A percentile compares a stretch with the other conserved stretches of the same genome.
These are phyloP conservation scores for Talaromyces stipitatus DNA, from an alignment of 495 filamentous ascomycete genomes.

Conservation along the genomic window DNA sequence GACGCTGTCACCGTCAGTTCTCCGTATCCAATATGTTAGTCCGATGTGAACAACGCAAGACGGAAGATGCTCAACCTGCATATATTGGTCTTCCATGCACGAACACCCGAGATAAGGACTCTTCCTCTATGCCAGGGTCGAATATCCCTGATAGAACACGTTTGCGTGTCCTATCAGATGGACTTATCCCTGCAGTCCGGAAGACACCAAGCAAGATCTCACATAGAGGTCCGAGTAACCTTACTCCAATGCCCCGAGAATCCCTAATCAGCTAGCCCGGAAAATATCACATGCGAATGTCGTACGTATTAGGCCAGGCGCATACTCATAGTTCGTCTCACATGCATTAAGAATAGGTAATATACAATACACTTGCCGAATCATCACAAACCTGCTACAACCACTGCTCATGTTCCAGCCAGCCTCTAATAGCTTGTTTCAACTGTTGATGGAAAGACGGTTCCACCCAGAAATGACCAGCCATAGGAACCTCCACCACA, in stretches of 20 bases:
- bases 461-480: slow-evolving; percentile 82
- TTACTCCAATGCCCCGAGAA: too few species aligned
- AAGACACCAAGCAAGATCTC: not conserved
- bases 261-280: not conserved
- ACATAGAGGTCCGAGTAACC: not conserved
- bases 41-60: too few species aligned
- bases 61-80: not conserved
- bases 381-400: too few species aligned
- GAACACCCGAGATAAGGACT: not conserved
- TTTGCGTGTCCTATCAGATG: too few species aligned
- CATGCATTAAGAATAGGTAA: not conserved
- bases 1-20: not conserved
- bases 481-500: slow-evolving; percentile 53
- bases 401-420: slow-evolving; percentile 18
- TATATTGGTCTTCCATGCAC: not conserved
- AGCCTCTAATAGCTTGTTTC: slow-evolving; percentile 34
- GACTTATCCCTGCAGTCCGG: not conserved
- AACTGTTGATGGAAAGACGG: slow-evolving; percentile 50
- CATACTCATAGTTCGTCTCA: not conserved
- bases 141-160: too few species aligned
- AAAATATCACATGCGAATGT: not conserved
- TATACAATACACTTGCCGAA: not conserved
- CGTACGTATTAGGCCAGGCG: not conserved
- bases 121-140: not conserved
- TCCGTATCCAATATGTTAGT: not conserved